Evolutionary conservation across 2,329 filamentous ascomycete genomes (phyloP).

Genomic region (Apiospora rasikravindrae): DNA sequence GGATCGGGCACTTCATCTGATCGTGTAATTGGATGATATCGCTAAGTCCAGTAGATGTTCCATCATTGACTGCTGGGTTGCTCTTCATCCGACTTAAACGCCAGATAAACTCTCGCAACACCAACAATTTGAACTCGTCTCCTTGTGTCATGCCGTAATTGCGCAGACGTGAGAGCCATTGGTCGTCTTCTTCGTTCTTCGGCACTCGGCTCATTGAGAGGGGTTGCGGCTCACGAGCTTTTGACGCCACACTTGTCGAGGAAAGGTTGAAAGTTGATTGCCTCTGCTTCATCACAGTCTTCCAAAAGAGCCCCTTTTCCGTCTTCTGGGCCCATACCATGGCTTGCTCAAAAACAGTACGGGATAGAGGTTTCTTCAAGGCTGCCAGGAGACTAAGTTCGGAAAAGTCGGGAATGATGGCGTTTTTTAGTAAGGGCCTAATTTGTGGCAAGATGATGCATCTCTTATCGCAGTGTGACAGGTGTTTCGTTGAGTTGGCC

Average conservation of each 20-base stretch:
- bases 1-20: constrained; percentile 73
- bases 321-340: constrained; percentile 83
- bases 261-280: constrained; percentile 69
- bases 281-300: constrained; percentile 70
- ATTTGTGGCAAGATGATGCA: constrained; percentile 85
- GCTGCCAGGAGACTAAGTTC: constrained; percentile 80
- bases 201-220: constrained; percentile 66
- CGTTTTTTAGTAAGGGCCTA: constrained; percentile 79
- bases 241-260: constrained; percentile 58
- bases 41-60: constrained; percentile 58
- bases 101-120: constrained; percentile 90
- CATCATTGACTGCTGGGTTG: constrained; percentile 48
- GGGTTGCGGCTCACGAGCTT: constrained; percentile 60
- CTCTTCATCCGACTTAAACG: constrained; percentile 75
- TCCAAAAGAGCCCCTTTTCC: constrained; percentile 89
- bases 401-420: constrained; percentile 68
- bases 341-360: constrained; percentile 83
- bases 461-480: constrained; percentile 80
- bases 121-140: constrained; percentile 88
- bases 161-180: constrained; percentile 85
- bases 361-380: constrained; percentile 80
- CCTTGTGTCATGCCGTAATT: constrained; percentile 82
- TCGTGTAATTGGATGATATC: constrained; percentile 76
- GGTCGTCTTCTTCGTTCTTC: constrained; percentile 91
- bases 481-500: constrained; percentile 73